Evolutionary conservation across 352 stramenopile species (phyloP).

Genomic region (Phytophthora cajani): DNA sequence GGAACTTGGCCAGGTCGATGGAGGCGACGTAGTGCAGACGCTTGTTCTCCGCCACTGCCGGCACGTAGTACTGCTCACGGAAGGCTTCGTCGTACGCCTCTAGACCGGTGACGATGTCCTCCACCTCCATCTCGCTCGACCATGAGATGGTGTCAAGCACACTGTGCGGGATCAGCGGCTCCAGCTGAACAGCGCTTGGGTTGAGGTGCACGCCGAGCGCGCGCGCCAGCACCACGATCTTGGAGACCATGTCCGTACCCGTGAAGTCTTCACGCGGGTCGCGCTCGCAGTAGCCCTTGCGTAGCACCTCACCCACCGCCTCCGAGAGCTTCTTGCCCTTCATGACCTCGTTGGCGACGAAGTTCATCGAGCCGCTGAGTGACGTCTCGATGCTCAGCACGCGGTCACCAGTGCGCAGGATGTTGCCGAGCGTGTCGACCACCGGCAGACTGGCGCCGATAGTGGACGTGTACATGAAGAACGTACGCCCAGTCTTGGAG

Average conservation of each 20-base stretch:
- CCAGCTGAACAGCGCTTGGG: constrained; percentile 50
- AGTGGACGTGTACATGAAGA: constrained; percentile 85
- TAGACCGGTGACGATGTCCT: constrained; percentile 59
- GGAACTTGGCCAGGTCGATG: constrained; percentile 64
- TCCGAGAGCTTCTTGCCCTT: constrained; percentile 64
- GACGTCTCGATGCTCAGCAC: constrained; percentile 63
- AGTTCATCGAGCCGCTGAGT: constrained; percentile 80
- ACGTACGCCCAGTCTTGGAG: constrained; percentile 54
- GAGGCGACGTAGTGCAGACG: constrained; percentile 75
- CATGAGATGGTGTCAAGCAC: constrained; percentile 57
- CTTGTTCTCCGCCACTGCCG: constrained; percentile 49
- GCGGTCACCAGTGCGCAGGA: constrained; percentile 74
- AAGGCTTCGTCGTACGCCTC: constrained; percentile 66
- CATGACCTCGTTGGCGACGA: constrained; percentile 79
- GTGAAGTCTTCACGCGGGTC: constrained; percentile 77
- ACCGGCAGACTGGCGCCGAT: constrained; percentile 76
- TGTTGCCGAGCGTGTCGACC: constrained; percentile 78
- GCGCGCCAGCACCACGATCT: constrained; percentile 73
- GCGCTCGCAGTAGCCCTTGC: constrained; percentile 70
- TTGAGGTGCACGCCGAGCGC: constrained; percentile 66
- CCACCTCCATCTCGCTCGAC: constrained; percentile 50
- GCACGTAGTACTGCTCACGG: constrained; percentile 56
- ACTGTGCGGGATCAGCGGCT: constrained; percentile 57
- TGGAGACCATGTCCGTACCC: constrained; percentile 68
- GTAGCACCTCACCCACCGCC: constrained; percentile 56